phyloP scores from a whole-genome alignment of 805 yeast genomes.

The Starmerella kuoi region DNA sequence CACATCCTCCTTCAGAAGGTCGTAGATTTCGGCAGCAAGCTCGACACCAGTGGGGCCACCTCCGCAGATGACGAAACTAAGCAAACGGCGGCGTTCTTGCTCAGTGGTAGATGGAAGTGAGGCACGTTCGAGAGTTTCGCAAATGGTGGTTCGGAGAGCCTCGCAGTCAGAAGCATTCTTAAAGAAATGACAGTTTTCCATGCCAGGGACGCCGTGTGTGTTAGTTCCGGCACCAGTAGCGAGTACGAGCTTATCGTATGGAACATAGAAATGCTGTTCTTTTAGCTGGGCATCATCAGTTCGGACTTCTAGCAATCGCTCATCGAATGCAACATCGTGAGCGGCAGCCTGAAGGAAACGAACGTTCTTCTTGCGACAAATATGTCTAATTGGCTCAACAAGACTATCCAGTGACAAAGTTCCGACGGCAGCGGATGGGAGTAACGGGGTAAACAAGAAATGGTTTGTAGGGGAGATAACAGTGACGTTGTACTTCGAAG shows the following conservation, averaged over 20 bases:
- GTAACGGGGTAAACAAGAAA: conserved; percentile 55
- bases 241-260: conserved; percentile 57
- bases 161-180: conserved; percentile 59
- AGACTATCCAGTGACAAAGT: conserved; percentile 53
- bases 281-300: conserved; percentile 34
- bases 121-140: conserved; percentile 46
- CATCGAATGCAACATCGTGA: conserved; percentile 44
- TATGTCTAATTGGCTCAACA: conserved; percentile 50
- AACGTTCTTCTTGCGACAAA: conserved; percentile 42
- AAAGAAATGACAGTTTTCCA: conserved; percentile 47
- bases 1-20: conserved; percentile 53
- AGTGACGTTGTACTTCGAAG: conserved; percentile 50
- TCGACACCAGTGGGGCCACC: conserved; percentile 72
- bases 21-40: conserved; percentile 60
- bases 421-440: conserved; percentile 61
- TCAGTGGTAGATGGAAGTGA: conserved; percentile 53
- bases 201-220: conserved; percentile 61
- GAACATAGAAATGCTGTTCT: conserved; percentile 40
- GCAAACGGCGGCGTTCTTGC: conserved; percentile 47
- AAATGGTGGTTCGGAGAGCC: conserved; percentile 42
- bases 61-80: conserved; percentile 58
- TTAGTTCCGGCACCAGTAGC: conserved; percentile 60
- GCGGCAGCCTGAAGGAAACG: conserved; percentile 55
- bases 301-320: conserved; percentile 45
- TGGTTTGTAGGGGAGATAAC: conserved; percentile 59